Evolutionary conservation across 1,284 basidiomycete species (phyloP), one percentile per base, ranked within the genome.

Genomic region (Leccinum laetum): DNA sequence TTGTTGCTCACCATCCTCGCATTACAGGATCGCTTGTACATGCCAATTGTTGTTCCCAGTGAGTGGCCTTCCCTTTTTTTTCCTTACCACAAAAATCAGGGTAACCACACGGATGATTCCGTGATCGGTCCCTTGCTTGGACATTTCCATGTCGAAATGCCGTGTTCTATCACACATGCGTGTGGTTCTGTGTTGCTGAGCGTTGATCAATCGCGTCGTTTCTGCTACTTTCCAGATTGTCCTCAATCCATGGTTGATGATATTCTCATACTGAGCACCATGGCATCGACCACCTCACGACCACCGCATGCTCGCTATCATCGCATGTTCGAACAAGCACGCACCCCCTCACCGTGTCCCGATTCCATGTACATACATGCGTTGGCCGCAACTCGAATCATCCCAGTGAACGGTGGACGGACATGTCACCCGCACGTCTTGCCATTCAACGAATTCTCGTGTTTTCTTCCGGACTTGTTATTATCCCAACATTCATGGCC

Each of bases 181-280:
- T 24, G 52, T 21, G 21, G 52, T n/a, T 11, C 24, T 29, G 24
- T 58, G 21, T n/a, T 63, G 26, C 62, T 52, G 58, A 57, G 4
- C 52, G 63, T 71, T 77, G 55, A 74, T 68, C 37, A 59, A 66
- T 58, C 57, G 52, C 58, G 69, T 63, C 65, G 53, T 65, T 72
- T 60, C 63, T 35, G 53, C 60, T 58, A 7, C 62, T 57, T 59
- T 63, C n/a, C 65, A 89, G 85, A 88, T 93, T 65, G 84, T 92
- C 60, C 83, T 93, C 65, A 93, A 93, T 70, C 90, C 90, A 1
- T 92, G 89, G 89, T 79, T 91, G 68, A 91, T 91, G 90, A 87
- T 91, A 67, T 91, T 91, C 79, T 89, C 87, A 2, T 91, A 90
- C 73, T 91, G 71, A 71, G 59, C 62, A 39, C 44, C 46, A 26